Conservation (phyloP, 2,329 filamentous ascomycete species). For the Pseudogymnoascus sp. region DNA sequence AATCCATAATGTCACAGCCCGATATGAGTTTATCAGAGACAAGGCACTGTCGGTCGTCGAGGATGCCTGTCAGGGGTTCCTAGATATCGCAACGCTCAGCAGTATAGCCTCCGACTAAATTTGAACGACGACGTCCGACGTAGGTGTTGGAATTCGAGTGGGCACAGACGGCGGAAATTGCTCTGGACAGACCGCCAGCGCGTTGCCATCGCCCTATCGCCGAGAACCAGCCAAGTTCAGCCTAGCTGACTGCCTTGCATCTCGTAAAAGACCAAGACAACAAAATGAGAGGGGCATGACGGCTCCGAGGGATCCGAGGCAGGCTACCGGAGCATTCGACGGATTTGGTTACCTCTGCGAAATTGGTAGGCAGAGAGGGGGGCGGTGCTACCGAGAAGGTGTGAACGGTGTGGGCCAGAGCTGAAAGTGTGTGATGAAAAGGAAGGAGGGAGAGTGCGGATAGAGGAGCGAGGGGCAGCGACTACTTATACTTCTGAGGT, state of each 20-base stretch:
- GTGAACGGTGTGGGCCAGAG: neutral
- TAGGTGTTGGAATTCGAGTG: neutral
- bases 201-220: neutral
- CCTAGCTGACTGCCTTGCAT: neutral
- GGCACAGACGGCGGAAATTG: neutral
- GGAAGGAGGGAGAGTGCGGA: neutral
- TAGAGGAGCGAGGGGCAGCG: no score
- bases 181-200: neutral
- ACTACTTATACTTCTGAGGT: neutral
- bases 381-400: neutral
- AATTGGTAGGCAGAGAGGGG: neutral
- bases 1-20: neutral
- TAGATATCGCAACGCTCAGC: no score
- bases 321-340: neutral
- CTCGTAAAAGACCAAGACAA: neutral
- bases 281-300: neutral
- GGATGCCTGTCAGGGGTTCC: neutral
- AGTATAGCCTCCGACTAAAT: neutral
- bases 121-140: neutral
- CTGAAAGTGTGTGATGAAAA: slow-evolving; percentile 1
- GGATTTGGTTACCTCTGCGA: neutral
- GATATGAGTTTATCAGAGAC: neutral
- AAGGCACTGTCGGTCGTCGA: neutral
- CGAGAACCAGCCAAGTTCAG: neutral
- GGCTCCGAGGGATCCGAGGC: neutral